Percentiles rank a stretch among this genome's conserved stretches.
phyloP scores from a whole-genome alignment of 768 basidiomycete species.

The Kwoniella dendrophila region DNA sequence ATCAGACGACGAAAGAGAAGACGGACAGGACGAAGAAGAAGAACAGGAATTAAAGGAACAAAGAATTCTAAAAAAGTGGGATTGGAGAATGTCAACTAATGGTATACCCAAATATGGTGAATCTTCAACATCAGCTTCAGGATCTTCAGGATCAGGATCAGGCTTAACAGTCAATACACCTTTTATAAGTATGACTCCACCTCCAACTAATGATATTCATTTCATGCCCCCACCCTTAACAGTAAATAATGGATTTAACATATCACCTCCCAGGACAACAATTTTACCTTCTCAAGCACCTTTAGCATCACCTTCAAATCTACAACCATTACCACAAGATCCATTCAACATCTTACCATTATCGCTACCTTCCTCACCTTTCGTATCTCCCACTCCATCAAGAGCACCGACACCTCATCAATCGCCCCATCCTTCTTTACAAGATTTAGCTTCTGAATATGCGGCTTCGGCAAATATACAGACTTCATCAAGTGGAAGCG shows the following conservation, averaged over 20 bases:
- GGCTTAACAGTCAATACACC: slow-evolving; percentile 9
- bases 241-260: slow-evolving; percentile 5
- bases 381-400: slow-evolving; percentile 27
- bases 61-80: slow-evolving; percentile 16
- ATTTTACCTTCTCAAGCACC: slow-evolving; percentile 18
- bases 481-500: slow-evolving; percentile 15
- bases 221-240: slow-evolving; percentile 11
- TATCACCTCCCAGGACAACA: slow-evolving; percentile 22
- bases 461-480: slow-evolving; percentile 6
- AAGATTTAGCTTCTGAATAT: slow-evolving; percentile 24
- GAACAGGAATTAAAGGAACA: slow-evolving; percentile 1
- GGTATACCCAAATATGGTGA: slow-evolving; percentile 20
- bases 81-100: slow-evolving; percentile 25
- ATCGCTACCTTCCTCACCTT: slow-evolving; percentile 29
- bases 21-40: slow-evolving; percentile 2
- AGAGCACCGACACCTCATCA: slow-evolving; percentile 24
- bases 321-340: slow-evolving; percentile 29
- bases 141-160: slow-evolving; percentile 4
- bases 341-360: slow-evolving; percentile 43
- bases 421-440: slow-evolving; percentile 27
- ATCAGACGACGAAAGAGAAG: slow-evolving; percentile 32
- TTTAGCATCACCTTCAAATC: slow-evolving; percentile 8
- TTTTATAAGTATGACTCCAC: slow-evolving; percentile 36
- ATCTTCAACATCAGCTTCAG: slow-evolving; percentile 12
- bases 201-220: not conserved